Percentiles rank a stretch among this genome's conserved stretches.
phyloP scores from a whole-genome alignment of 2,329 filamentous ascomycete genomes.

The Talaromyces sp. region DNA sequence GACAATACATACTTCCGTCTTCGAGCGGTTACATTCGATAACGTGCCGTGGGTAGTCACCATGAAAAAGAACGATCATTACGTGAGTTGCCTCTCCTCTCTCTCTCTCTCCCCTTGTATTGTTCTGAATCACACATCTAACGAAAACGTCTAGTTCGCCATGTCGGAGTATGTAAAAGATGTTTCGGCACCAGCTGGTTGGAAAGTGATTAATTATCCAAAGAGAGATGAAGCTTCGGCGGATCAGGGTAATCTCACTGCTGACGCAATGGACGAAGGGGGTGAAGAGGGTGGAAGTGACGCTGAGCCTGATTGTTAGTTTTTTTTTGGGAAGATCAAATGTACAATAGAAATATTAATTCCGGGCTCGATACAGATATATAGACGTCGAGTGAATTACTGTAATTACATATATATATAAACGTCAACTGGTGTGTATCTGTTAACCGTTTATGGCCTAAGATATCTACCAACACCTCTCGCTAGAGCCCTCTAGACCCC shows the following conservation, averaged over 20 bases:
- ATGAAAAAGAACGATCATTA: constrained; percentile 99
- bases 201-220: constrained; percentile 53
- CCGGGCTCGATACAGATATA: neutral
- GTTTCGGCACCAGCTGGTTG: constrained; percentile 48
- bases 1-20: constrained; percentile 98
- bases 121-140: too few relatives aligned
- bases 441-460: neutral
- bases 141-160: constrained; percentile 51
- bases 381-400: neutral
- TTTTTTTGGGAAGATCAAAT: neutral
- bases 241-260: constrained; percentile 42
- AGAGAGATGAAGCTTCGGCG: constrained; percentile 35
- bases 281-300: constrained; percentile 32
- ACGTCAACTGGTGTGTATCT: too few relatives aligned
- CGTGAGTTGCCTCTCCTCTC: constrained; percentile 31
- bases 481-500: too few relatives aligned
- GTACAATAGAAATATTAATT: constrained; percentile 2
- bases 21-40: constrained; percentile 96
- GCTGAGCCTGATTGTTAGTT: constrained; percentile 31
- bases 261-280: constrained; percentile 44
- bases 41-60: constrained; percentile 97
- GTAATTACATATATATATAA: neutral
- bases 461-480: too few relatives aligned
- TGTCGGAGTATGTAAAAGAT: constrained; percentile 61
- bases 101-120: too few relatives aligned